Evolutionary conservation across 306 rosid genomes (phyloP), one percentile per base, ranked within the genome.

Genomic region (Rubus idaeus): DNA sequence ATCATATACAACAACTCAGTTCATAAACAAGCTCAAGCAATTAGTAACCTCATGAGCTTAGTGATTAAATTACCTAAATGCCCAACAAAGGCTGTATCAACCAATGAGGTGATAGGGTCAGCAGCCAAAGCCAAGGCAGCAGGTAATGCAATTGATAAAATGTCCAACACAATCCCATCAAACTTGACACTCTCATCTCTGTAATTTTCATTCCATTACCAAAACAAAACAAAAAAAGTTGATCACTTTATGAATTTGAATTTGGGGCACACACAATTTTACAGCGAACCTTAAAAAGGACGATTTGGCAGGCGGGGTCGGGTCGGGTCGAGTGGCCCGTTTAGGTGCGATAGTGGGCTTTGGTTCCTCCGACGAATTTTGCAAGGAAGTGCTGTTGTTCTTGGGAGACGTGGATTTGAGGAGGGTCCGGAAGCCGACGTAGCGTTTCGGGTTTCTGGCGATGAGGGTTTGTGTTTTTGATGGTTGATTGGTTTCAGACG

Each of bases 81-180:
- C 45, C 99, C 97, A 75, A 95, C 90, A 26, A 90, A 95, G 2
- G 96, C 97, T 11, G 99, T 92, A 71, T 92, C 99, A 66, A 95
- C 87, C 86, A 95, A 87, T n/a, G 97, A 92, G 20, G 90, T 73
- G 71, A 95, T 74, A 3, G 99, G 97, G 66, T 95, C 99, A 77
- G 97, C 96, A 13, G 90, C 97, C 81, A 95, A 75, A 75, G 97
- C 95, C 83, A 92, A 56, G 10, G 95, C 97, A 74, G 99, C 99
- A 79, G 99, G 99, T 57, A 95, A 72, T 11, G 99, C 97, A 84
- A 95, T 95, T 58, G 96, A 81, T 78, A 95, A 72, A 66, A 92
- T 87, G 55, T 95, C 97, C 90, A 77, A 55, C 79, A 86, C 89
- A 44, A 95, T 86, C 75, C 78, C 86, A 83, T 95, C 97, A 73